Evolutionary conservation across 257 asterid genomes (phyloP).

Genomic region (Cinchona pubescens): DNA sequence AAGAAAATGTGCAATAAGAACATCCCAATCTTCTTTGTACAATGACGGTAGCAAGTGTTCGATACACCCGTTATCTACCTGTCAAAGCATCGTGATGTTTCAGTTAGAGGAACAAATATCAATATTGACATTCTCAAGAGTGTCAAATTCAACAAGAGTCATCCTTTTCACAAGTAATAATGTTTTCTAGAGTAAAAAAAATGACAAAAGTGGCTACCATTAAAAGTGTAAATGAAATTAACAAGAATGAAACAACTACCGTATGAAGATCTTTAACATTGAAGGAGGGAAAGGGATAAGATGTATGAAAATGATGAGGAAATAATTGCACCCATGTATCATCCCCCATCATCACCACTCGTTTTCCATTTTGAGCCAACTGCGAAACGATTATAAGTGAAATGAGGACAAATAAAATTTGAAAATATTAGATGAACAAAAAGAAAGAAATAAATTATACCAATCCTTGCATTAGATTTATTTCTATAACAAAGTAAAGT

Average conservation of each 20-base stretch:
- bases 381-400: conserved; percentile 23
- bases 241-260: conserved; percentile 30
- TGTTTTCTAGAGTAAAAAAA: neutral
- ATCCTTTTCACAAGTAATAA: neutral
- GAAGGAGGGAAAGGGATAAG: conserved; percentile 90
- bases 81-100: conserved; percentile 29
- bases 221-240: neutral
- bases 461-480: neutral
- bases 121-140: neutral
- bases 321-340: conserved; percentile 95
- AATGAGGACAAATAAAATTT: neutral
- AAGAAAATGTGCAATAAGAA: conserved; percentile 91
- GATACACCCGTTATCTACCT: conserved; percentile 93
- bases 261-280: conserved; percentile 94
- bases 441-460: neutral
- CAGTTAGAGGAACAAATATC: neutral
- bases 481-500: neutral
- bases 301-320: conserved; percentile 68
- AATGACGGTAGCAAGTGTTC: conserved; percentile 70
- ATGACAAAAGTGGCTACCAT: neutral
- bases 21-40: conserved; percentile 83
- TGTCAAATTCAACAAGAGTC: neutral
- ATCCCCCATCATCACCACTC: conserved; percentile 98
- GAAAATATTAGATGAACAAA: conserved; percentile 13
- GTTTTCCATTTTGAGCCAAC: conserved; percentile 85